These are phyloP conservation scores for Colletotrichum eleusines DNA, from an alignment of 2,329 filamentous ascomycete species.

Conservation along the genomic window DNA sequence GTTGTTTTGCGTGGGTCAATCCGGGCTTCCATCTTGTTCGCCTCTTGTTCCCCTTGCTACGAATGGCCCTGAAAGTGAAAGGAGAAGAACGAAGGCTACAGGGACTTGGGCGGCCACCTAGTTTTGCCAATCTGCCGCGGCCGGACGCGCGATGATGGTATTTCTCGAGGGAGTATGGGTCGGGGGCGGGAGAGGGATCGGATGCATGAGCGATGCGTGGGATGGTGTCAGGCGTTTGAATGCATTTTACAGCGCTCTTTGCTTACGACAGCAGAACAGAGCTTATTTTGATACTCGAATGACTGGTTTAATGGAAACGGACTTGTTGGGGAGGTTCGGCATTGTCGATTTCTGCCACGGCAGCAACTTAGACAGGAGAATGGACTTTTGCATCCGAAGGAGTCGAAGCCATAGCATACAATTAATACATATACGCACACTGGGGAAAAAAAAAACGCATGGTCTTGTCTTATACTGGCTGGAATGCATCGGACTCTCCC, in stretches of 20 bases:
- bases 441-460: too few species aligned
- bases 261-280: slow-evolving; percentile 20
- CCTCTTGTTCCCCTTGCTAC: not conserved
- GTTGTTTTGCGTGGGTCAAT: not conserved
- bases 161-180: slow-evolving; percentile 11
- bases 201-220: slow-evolving; percentile 34
- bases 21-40: not conserved
- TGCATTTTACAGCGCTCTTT: slow-evolving; percentile 32
- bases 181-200: not conserved
- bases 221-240: slow-evolving; percentile 34
- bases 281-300: slow-evolving; percentile 13
- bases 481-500: not conserved
- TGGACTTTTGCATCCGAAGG: slow-evolving; percentile 6
- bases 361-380: slow-evolving; percentile 7
- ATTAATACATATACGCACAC: slow-evolving; percentile 25
- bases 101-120: not conserved
- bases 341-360: slow-evolving; percentile 19
- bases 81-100: not conserved
- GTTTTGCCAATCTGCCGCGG: too few species aligned
- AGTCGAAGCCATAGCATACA: slow-evolving; percentile 11
- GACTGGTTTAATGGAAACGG: slow-evolving; percentile 18
- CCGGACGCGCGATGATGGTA: not conserved
- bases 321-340: slow-evolving; percentile 6
- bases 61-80: not conserved
- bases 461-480: too few species aligned